Percentiles rank a stretch among this genome's conserved stretches.
Conservation (phyloP, 73 alveolate genomes). For the Breviolum minutum region DNA sequence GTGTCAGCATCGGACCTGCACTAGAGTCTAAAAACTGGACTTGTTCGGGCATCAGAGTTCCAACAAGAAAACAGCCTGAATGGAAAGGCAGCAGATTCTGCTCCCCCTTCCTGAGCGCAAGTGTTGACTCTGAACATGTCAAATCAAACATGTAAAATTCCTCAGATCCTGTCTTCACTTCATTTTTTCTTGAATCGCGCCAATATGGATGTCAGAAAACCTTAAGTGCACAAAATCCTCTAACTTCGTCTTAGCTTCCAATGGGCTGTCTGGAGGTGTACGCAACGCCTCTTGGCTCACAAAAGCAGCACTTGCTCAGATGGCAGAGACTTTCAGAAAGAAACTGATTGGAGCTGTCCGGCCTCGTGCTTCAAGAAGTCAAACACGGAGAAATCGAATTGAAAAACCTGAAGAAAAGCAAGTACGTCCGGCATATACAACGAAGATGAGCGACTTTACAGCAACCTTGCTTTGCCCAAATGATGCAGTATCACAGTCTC, state of each 20-base stretch:
- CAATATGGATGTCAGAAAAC: too few species aligned
- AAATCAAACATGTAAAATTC: too few species aligned
- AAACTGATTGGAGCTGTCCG: neutral
- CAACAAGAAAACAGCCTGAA: too few species aligned
- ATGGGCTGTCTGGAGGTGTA: slow-evolving; percentile 66
- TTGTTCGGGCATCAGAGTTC: too few species aligned
- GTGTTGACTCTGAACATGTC: too few species aligned
- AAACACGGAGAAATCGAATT: slow-evolving; percentile 37
- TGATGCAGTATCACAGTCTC: too few species aligned
- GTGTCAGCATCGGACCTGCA: too few species aligned
- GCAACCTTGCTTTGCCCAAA: too few species aligned
- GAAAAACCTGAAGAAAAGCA: neutral
- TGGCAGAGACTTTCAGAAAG: neutral
- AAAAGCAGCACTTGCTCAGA: neutral
- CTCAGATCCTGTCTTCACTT: too few species aligned
- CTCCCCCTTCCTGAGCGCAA: neutral
- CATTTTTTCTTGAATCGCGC: too few species aligned
- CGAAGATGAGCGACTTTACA: neutral
- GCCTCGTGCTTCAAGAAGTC: slow-evolving; percentile 74
- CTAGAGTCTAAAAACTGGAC: too few species aligned
- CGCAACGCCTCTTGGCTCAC: slow-evolving; percentile 14
- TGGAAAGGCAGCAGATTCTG: neutral
- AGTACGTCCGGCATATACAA: neutral
- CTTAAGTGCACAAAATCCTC: neutral
- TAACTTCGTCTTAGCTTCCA: neutral